These are phyloP conservation scores for Cydonia oblonga DNA, from an alignment of 331 rosid species.

Conservation along the genomic window DNA sequence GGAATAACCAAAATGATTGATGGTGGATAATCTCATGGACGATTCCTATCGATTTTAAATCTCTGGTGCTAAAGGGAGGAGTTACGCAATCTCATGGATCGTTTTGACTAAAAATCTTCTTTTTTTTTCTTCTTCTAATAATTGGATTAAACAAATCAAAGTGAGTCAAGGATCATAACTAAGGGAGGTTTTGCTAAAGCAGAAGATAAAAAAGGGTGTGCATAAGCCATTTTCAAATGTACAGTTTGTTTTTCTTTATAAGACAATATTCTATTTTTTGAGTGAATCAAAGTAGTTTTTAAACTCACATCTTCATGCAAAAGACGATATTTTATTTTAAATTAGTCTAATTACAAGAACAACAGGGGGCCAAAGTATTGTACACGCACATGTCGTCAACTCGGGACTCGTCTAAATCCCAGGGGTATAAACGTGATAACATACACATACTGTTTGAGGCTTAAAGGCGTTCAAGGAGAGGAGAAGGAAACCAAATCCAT, in stretches of 20 bases:
- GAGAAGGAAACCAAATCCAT: neutral
- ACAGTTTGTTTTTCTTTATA: too few relatives aligned
- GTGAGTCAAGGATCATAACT: neutral
- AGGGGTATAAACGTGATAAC: neutral
- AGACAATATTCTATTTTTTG: too few relatives aligned
- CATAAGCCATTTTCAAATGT: too few relatives aligned
- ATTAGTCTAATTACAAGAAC: too few relatives aligned
- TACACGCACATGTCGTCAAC: neutral
- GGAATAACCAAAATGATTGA: too few relatives aligned
- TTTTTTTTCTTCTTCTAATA: too few relatives aligned
- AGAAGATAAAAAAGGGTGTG: neutral
- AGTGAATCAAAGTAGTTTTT: too few relatives aligned
- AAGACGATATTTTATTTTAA: accelerated
- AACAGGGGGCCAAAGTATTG: neutral
- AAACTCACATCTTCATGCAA: too few relatives aligned
- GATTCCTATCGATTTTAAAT: too few relatives aligned
- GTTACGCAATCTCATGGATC: too few relatives aligned
- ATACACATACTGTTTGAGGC: neutral
- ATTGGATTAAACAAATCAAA: too few relatives aligned
- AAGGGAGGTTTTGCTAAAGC: neutral
- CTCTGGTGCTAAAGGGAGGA: too few relatives aligned
- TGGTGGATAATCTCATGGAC: accelerated
- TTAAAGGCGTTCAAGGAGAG: neutral
- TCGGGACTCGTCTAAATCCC: neutral
- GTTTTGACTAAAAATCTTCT: accelerated